Conservation (phyloP, 2,329 filamentous ascomycete species). For the Xenosphaeropsis pyriputrescens region DNA sequence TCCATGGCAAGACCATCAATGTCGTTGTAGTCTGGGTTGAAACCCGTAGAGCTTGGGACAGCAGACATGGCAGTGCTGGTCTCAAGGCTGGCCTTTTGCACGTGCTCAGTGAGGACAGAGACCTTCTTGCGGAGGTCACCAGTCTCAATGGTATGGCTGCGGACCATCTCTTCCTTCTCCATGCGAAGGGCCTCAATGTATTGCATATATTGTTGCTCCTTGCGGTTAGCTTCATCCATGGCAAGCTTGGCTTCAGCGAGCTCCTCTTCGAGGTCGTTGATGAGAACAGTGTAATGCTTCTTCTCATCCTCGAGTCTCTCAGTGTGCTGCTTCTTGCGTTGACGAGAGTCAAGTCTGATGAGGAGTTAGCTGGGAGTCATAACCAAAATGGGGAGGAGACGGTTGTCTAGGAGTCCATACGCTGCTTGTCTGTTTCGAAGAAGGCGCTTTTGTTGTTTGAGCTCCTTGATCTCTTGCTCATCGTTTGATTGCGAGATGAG, state of each 20-base stretch:
- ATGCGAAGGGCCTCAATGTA: conserved; percentile 64
- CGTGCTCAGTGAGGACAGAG: conserved; percentile 60
- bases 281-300: conserved; percentile 70
- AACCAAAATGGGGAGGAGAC: conserved; percentile 6
- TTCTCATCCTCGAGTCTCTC: conserved; percentile 95
- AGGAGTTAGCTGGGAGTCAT: conserved; percentile 9
- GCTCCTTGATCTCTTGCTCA: conserved; percentile 89
- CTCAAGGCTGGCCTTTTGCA: conserved; percentile 37
- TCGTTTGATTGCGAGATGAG: conserved; percentile 79
- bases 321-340: conserved; percentile 96
- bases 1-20: conserved; percentile 79
- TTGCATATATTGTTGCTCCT: conserved; percentile 61
- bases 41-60: conserved; percentile 42
- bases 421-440: conserved; percentile 92
- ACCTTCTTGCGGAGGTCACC: conserved; percentile 89
- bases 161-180: conserved; percentile 87
- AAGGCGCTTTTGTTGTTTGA: conserved; percentile 95
- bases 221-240: conserved; percentile 54
- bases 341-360: conserved; percentile 76
- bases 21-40: conserved; percentile 58
- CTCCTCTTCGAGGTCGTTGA: conserved; percentile 67
- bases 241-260: conserved; percentile 53
- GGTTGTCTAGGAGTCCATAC: conserved; percentile 37
- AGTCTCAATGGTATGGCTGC: conserved; percentile 77
- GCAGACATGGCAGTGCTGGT: conserved; percentile 43